These are phyloP conservation scores for Pulveroboletus sp. DNA, from an alignment of 768 basidiomycete genomes.

Conservation along the genomic window DNA sequence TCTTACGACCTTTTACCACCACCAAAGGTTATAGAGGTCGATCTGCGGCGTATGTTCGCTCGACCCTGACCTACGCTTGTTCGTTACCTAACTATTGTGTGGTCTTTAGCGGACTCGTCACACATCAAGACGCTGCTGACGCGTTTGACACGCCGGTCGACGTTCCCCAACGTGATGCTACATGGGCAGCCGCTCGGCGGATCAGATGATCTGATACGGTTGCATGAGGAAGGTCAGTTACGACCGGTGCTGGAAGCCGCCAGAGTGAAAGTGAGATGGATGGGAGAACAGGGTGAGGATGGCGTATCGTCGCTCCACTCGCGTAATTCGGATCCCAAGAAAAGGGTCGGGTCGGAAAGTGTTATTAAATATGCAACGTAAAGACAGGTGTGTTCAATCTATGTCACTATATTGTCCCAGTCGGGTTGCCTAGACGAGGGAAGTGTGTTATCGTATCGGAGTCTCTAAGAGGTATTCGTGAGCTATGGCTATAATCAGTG, in stretches of 20 bases:
- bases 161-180: conserved; percentile 74
- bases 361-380: conserved; percentile 4
- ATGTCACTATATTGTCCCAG: conserved; percentile 2
- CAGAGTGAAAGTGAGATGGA: conserved; percentile 36
- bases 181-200: conserved; percentile 63
- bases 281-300: too few relatives aligned
- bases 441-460: conserved; percentile 4
- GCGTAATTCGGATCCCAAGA: too few relatives aligned
- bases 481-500: conserved; percentile 1
- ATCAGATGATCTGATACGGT: conserved; percentile 49
- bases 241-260: conserved; percentile 42
- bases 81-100: neutral
- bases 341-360: too few relatives aligned
- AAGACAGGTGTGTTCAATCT: neutral
- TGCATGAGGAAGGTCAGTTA: conserved; percentile 45
- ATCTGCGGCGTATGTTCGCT: conserved; percentile 51
- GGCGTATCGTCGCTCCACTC: neutral
- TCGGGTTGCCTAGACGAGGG: neutral
- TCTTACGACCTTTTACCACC: conserved; percentile 56
- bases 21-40: conserved; percentile 72
- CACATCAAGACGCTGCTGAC: conserved; percentile 61
- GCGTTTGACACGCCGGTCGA: conserved; percentile 60
- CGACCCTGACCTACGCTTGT: neutral
- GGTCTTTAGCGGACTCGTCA: conserved; percentile 49
- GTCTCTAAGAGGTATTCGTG: neutral